phyloP scores from a whole-genome alignment of 1,284 basidiomycete species.

The Leccinum angustisporum region DNA sequence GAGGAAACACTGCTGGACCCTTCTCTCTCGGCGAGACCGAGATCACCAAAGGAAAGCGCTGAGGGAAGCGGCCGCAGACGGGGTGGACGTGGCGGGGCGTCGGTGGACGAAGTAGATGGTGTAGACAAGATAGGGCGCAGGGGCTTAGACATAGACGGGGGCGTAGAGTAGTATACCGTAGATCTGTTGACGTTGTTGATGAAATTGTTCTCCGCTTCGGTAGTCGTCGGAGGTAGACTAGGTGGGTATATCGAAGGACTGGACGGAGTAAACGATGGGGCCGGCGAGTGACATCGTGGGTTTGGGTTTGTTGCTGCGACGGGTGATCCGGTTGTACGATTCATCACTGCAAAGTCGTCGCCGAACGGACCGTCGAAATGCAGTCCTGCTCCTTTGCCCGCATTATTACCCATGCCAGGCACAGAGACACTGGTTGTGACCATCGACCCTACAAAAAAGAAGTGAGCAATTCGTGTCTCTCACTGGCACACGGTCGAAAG shows the following conservation, averaged over 20 bases:
- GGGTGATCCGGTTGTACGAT: slow-evolving; percentile 15
- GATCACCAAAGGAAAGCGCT: slow-evolving; percentile 2
- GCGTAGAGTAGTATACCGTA: not conserved
- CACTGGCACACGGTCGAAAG: not conserved
- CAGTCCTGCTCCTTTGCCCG: not conserved
- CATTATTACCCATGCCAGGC: not conserved
- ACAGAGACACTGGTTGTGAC: not conserved
- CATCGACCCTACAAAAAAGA: not conserved
- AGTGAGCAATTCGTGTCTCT: not conserved
- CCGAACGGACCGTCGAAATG: slow-evolving; percentile 1
- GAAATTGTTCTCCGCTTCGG: not conserved
- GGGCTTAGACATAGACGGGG: not conserved
- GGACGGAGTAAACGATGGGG: slow-evolving; percentile 10
- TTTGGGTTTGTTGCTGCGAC: slow-evolving; percentile 18
- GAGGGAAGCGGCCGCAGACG: slow-evolving; percentile 25
- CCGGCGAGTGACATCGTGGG: slow-evolving; percentile 4
- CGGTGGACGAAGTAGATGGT: not conserved
- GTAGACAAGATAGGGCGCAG: not conserved
- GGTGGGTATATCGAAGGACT: slow-evolving; percentile 17
- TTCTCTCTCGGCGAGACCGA: not conserved
- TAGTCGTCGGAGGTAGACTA: slow-evolving; percentile 9
- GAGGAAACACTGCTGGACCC: not conserved
- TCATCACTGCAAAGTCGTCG: slow-evolving; percentile 1
- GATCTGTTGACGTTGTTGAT: not conserved
- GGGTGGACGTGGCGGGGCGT: slow-evolving; percentile 39